Evolutionary conservation across 129 eudicot genomes (phyloP), one percentile per base, ranked within the genome.

Genomic region (Erigeron canadensis): DNA sequence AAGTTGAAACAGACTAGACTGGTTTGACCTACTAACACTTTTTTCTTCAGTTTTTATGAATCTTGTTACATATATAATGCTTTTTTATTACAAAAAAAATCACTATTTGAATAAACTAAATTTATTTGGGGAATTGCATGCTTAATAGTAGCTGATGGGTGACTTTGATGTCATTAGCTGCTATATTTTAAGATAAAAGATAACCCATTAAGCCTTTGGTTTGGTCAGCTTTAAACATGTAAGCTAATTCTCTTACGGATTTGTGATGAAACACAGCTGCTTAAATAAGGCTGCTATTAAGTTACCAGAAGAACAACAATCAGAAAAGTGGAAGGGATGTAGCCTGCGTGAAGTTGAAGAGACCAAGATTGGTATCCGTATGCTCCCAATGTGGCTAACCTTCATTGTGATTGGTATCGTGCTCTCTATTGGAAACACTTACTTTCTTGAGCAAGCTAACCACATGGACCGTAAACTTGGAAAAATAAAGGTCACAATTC

Each of bases 351-450:
- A 83, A 53, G 91, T 90, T 3, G 88, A 87, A 80, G 91, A 80
- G 73, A 81, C 91, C 38, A 90, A 87, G 61, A 76, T 77, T 16
- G 72, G 70, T 8, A 48, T 87, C 15, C 83, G 88, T 43, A 80
- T 90, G 82, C 15, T 90, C 55, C 97, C 97, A 18, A 72, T 90
- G 87, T 81, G 86, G 86, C 40, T 85, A 56, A 87, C 97, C 62
- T 87, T 90, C 76, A 76, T 90, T n/a, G 28, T 85, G 1, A 66
- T 79, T 17, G 97, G 97, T 10, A 11, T 84, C 13, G 83, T 90
- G 8, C 80, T 79, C 53, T 81, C 97, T 2, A 67, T 84, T 0
- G 97, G 87, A 51, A 79, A 77, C 80, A 90, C 95, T 8, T 90
- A 84, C 87, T 41, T 63, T 63, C n/a, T 74, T 4, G 65, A 51